A percentile compares a stretch with the other conserved stretches of the same genome.
These are phyloP conservation scores for Capsicum rhomboideum DNA, from an alignment of 257 asterid species.

Conservation along the genomic window DNA sequence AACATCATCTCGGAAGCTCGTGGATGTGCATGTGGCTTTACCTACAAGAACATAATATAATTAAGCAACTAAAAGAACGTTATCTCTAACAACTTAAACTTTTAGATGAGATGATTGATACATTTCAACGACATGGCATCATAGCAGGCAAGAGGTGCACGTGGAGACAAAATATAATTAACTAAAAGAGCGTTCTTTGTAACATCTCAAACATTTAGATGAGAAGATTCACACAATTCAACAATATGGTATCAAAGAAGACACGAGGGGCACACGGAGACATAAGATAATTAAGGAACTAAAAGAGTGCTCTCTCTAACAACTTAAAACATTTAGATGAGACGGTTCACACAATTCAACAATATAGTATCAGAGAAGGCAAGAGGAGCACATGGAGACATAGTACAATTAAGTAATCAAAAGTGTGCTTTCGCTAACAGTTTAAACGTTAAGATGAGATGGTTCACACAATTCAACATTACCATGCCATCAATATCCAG, in stretches of 20 bases:
- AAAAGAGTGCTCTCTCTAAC: background rate
- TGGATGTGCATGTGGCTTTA: constrained; percentile 47
- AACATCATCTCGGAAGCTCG: constrained; percentile 70
- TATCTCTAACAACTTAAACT: background rate
- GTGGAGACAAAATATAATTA: background rate
- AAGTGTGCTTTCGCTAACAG: background rate
- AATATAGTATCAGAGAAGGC: background rate
- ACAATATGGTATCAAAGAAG: background rate
- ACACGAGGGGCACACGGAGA: background rate
- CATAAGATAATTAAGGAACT: background rate
- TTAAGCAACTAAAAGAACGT: background rate
- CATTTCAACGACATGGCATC: background rate
- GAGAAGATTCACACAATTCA: background rate
- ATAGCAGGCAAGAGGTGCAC: background rate
- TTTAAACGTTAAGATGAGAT: constrained; percentile 4
- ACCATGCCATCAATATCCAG: constrained; percentile 60
- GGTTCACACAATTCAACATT: background rate
- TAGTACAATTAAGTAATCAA: background rate
- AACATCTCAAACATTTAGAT: background rate
- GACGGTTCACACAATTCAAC: background rate
- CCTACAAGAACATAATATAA: background rate
- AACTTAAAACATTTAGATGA: background rate
- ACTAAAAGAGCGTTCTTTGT: background rate
- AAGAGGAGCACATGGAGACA: background rate
- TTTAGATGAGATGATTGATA: background rate